phyloP scores from a whole-genome alignment of 305 asterid genomes.

The Plantago coronopus region DNA sequence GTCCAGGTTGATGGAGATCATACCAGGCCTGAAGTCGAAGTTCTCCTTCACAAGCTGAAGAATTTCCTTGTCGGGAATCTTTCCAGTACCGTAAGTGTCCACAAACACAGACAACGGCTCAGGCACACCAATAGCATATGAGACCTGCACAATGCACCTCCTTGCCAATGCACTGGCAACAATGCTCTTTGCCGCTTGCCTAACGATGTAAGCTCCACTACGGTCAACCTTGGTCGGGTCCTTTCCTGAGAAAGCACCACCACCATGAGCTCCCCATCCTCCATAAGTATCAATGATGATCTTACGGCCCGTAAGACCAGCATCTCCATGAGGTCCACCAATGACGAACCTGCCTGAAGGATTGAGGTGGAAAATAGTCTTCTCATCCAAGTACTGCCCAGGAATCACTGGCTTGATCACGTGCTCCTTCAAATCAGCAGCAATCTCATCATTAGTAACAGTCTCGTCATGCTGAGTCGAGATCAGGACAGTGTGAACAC shows the following conservation, averaged over 20 bases:
- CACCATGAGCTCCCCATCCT: conserved; percentile 62
- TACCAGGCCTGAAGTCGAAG: conserved; percentile 68
- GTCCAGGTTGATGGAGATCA: conserved; percentile 60
- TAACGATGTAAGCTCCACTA: conserved; percentile 57
- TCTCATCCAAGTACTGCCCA: conserved; percentile 45
- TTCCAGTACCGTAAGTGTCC: conserved; percentile 50
- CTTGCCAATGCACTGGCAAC: conserved; percentile 56
- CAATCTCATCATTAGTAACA: conserved; percentile 52
- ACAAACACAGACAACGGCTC: conserved; percentile 66
- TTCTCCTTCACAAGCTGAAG: conserved; percentile 48
- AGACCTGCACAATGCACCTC: conserved; percentile 61
- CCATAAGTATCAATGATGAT: conserved; percentile 62
- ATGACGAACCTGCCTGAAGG: conserved; percentile 65
- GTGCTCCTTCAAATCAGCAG: conserved; percentile 51
- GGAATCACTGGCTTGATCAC: conserved; percentile 50
- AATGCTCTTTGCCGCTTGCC: conserved; percentile 65
- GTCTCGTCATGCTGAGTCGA: conserved; percentile 63
- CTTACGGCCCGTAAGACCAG: conserved; percentile 68
- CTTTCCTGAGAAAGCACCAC: conserved; percentile 62
- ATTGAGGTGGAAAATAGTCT: conserved; percentile 52
- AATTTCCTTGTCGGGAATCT: conserved; percentile 53
- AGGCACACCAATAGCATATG: conserved; percentile 61
- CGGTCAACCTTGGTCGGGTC: conserved; percentile 62
- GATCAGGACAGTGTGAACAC: conserved; percentile 53
- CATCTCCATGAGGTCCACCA: conserved; percentile 69